Evolutionary conservation across 2,329 filamentous ascomycete genomes (phyloP).

Genomic region (Apiospora hydei): DNA sequence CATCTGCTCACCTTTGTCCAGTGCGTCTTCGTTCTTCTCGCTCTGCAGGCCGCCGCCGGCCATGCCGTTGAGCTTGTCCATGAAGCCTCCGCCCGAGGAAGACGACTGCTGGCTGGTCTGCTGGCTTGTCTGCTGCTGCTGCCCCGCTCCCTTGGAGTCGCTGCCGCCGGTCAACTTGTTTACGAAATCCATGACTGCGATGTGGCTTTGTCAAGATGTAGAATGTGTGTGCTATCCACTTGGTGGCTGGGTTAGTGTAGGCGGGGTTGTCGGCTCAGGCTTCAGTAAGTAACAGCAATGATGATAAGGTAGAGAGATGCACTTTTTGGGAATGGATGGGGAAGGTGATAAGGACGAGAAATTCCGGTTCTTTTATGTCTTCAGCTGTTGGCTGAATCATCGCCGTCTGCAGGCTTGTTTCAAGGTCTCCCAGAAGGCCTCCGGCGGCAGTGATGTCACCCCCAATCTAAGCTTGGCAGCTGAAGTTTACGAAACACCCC

Average conservation of each 20-base stretch:
- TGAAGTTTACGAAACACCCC: background rate
- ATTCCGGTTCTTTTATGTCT: background rate
- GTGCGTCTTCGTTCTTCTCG: constrained; percentile 83
- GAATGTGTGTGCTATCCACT: background rate
- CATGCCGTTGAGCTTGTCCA: constrained; percentile 74
- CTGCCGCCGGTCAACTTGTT: constrained; percentile 57
- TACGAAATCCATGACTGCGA: constrained; percentile 59
- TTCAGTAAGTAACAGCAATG: background rate
- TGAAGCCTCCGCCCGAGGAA: constrained; percentile 60
- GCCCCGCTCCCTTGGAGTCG: constrained; percentile 38
- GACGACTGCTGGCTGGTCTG: constrained; percentile 49
- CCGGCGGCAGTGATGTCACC: background rate
- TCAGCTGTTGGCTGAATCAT: background rate
- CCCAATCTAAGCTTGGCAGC: constrained; percentile 3
- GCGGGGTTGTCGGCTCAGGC: background rate
- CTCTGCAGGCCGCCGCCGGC: constrained; percentile 76
- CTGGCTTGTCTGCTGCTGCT: constrained; percentile 40
- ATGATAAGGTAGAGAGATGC: background rate
- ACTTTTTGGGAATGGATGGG: background rate
- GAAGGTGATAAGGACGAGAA: background rate
- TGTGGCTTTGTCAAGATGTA: background rate
- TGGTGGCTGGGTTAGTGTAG: background rate
- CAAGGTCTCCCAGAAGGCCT: background rate
- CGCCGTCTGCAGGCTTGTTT: background rate
- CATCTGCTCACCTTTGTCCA: constrained; percentile 73